Conservation (phyloP, 108 stramenopile genomes). For the Cyclotella sp. region DNA sequence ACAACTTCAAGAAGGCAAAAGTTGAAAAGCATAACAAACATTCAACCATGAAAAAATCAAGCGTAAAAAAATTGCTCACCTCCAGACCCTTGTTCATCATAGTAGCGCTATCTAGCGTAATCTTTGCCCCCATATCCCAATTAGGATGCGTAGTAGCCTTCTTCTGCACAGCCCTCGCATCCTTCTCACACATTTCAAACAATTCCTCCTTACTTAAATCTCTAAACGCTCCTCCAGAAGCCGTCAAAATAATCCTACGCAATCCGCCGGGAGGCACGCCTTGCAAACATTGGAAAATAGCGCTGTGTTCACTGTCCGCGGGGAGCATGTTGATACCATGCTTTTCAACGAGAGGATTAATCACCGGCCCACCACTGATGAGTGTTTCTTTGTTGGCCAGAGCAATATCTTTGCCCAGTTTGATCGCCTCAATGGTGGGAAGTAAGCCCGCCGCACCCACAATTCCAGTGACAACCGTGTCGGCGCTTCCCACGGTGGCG, state of each 20-base stretch:
- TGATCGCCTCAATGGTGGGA: conserved; percentile 95
- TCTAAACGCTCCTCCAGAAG: conserved; percentile 96
- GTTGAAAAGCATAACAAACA: neutral
- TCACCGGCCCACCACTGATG: conserved; percentile 96
- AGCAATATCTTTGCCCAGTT: conserved; percentile 94
- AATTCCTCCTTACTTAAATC: conserved; percentile 94
- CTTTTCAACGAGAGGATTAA: conserved; percentile 92
- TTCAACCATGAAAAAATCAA: neutral
- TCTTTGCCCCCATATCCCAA: conserved; percentile 95
- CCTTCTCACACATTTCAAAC: conserved; percentile 80
- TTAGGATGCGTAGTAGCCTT: conserved; percentile 98
- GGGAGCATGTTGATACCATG: conserved; percentile 97
- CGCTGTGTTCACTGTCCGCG: conserved; percentile 94
- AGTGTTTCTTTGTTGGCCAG: conserved; percentile 98
- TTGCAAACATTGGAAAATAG: conserved; percentile 97
- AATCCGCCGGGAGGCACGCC: conserved; percentile 92
- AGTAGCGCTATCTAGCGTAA: conserved; percentile 96
- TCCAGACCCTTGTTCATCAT: conserved; percentile 99
- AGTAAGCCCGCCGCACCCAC: conserved; percentile 95
- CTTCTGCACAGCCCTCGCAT: conserved; percentile 83
- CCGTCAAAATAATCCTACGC: conserved; percentile 93
- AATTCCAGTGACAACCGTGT: conserved; percentile 95
- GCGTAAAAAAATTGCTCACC: conserved; percentile 52
- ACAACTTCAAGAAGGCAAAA: too few relatives aligned
- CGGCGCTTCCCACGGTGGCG: conserved; percentile 77